Percentiles rank a stretch among this genome's conserved stretches.
These are phyloP conservation scores for Cynanchum wilfordii DNA, from an alignment of 257 asterid species.

Conservation along the genomic window DNA sequence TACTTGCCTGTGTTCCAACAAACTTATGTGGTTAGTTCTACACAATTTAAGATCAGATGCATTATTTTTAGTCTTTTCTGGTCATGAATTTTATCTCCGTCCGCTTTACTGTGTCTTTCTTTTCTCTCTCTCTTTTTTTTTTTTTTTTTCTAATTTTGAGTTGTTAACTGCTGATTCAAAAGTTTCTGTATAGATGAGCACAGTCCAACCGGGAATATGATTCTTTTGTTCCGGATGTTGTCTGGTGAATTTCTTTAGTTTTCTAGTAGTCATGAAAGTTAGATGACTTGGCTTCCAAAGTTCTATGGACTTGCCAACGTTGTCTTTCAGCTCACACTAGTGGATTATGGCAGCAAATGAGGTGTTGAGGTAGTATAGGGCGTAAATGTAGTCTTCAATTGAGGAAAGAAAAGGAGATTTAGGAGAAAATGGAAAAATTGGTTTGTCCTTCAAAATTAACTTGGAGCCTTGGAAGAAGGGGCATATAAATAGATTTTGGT, in stretches of 20 bases:
- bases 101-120: neutral
- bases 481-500: neutral
- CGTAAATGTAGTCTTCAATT: neutral
- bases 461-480: neutral
- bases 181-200: neutral
- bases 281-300: neutral
- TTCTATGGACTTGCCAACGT: neutral
- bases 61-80: neutral
- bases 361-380: neutral
- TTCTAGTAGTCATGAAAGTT: neutral
- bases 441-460: neutral
- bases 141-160: conserved; percentile 12
- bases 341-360: neutral
- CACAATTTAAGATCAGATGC: neutral
- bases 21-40: conserved; percentile 52
- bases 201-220: neutral
- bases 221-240: neutral
- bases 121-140: neutral
- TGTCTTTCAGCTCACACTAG: neutral
- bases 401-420: neutral
- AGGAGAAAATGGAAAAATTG: neutral
- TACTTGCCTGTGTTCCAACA: conserved; percentile 88
- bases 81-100: neutral
- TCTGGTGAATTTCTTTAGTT: neutral
- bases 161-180: neutral